Evolutionary conservation across 129 eudicot species (phyloP).

Genomic region (Scalesia atractyloides): DNA sequence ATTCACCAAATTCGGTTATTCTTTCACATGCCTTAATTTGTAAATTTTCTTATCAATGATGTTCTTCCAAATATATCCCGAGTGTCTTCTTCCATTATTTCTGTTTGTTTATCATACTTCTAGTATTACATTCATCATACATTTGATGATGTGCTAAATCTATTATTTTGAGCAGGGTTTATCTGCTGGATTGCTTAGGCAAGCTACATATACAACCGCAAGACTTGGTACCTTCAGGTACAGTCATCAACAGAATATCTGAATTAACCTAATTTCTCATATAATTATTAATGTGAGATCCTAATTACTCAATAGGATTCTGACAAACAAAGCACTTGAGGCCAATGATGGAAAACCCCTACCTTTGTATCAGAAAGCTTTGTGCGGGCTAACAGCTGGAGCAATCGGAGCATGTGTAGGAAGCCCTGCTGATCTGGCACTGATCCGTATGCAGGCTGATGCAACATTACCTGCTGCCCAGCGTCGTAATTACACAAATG

Average conservation of each 20-base stretch:
- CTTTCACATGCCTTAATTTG: too few species aligned
- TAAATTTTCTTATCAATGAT: too few species aligned
- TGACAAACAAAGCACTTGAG: slow-evolving; percentile 83
- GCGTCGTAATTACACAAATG: slow-evolving; percentile 83
- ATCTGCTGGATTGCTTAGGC: slow-evolving; percentile 95
- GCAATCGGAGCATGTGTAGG: slow-evolving; percentile 90
- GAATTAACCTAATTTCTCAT: neutral
- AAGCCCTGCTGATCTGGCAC: slow-evolving; percentile 90
- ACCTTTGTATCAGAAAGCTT: slow-evolving; percentile 84
- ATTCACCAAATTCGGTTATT: too few species aligned
- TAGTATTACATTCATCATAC: neutral
- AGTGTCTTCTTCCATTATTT: neutral
- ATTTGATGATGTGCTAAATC: neutral
- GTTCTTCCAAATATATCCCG: too few species aligned
- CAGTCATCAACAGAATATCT: neutral
- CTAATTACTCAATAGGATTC: slow-evolving; percentile 43
- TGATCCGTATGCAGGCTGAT: slow-evolving; percentile 97
- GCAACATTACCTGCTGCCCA: slow-evolving; percentile 86
- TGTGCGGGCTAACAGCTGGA: slow-evolving; percentile 95
- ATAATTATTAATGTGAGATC: neutral
- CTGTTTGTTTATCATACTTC: neutral
- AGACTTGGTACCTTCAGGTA: slow-evolving; percentile 86
- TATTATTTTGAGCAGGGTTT: slow-evolving; percentile 61
- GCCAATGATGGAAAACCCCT: slow-evolving; percentile 94
- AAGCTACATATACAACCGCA: slow-evolving; percentile 96